These are phyloP conservation scores for Aspergillus biplanus DNA, from an alignment of 495 filamentous ascomycete genomes.

Conservation along the genomic window DNA sequence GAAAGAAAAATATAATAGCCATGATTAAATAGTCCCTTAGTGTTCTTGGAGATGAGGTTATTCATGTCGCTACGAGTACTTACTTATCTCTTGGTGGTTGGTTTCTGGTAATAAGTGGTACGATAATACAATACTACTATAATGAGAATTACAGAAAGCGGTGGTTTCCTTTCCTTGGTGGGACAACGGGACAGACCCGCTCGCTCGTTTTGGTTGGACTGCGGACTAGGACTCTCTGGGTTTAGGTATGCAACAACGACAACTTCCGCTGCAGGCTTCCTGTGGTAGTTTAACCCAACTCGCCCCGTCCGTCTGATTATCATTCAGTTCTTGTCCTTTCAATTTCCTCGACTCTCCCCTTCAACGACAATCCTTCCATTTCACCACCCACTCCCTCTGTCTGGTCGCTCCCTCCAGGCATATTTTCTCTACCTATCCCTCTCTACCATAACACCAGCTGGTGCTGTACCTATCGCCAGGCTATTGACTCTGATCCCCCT, in stretches of 20 bases:
- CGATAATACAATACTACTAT: no score
- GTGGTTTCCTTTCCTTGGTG: not conserved
- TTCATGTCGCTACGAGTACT: no score
- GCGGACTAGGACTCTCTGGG: slow-evolving; percentile 6
- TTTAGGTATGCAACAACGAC: slow-evolving; percentile 18
- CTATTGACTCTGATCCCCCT: slow-evolving; percentile 4
- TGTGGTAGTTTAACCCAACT: slow-evolving; percentile 12
- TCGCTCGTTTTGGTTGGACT: slow-evolving; percentile 9
- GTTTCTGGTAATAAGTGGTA: no score
- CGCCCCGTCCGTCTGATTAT: slow-evolving; percentile 4
- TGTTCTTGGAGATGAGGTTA: no score
- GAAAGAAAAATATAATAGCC: no score
- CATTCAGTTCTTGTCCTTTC: not conserved
- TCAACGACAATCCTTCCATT: not conserved
- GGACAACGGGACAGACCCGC: slow-evolving; percentile 23
- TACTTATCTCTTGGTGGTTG: no score
- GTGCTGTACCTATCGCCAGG: not conserved
- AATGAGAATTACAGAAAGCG: no score
- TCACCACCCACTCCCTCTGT: not conserved
- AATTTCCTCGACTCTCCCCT: not conserved
- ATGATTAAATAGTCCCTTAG: no score
- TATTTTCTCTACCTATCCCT: slow-evolving; percentile 19
- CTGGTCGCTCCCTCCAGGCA: not conserved
- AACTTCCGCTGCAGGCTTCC: slow-evolving; percentile 15
- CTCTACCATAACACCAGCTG: slow-evolving; percentile 1